phyloP scores from a whole-genome alignment of 495 filamentous ascomycete genomes.

The Pseudoneurospora amorphoporcata region DNA sequence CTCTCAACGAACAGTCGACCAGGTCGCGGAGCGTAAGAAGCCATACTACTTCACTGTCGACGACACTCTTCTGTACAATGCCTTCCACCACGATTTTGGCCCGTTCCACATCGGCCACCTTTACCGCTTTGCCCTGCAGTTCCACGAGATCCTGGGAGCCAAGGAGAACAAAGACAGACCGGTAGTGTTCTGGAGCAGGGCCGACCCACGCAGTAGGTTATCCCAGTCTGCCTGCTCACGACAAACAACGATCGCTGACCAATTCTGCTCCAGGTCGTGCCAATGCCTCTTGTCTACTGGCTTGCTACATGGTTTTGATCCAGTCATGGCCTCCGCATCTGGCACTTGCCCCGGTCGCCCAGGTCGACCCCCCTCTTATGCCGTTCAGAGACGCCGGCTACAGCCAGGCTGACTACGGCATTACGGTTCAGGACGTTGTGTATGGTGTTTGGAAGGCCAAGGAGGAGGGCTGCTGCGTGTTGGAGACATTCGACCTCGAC shows the following conservation, averaged over 20 bases:
- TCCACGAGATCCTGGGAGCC: conserved; percentile 89
- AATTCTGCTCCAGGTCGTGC: conserved; percentile 51
- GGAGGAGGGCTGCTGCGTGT: conserved; percentile 75
- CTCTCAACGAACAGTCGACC: conserved; percentile 53
- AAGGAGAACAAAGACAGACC: conserved; percentile 66
- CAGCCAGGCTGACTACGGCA: conserved; percentile 91
- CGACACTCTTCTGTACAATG: conserved; percentile 87
- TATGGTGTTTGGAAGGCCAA: conserved; percentile 99
- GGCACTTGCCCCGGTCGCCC: conserved; percentile 90
- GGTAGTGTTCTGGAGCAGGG: conserved; percentile 89
- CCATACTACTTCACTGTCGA: conserved; percentile 96
- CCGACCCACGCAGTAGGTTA: conserved; percentile 73
- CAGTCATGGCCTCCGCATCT: conserved; percentile 97
- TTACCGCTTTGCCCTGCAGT: conserved; percentile 87
- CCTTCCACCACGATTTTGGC: conserved; percentile 97
- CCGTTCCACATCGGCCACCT: conserved; percentile 94
- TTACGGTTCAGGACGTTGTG: conserved; percentile 93
- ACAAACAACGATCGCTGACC: conserved; percentile 6
- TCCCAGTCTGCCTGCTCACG: background rate
- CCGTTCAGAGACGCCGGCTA: conserved; percentile 97
- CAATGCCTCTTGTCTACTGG: conserved; percentile 92
- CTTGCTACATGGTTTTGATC: conserved; percentile 97
- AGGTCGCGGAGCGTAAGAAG: conserved; percentile 35
- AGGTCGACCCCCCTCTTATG: conserved; percentile 94
- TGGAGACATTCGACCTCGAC: conserved; percentile 86